Evolutionary conservation across 176 grass and related monocot species (phyloP).

Genomic region (Raddia distichophylla): DNA sequence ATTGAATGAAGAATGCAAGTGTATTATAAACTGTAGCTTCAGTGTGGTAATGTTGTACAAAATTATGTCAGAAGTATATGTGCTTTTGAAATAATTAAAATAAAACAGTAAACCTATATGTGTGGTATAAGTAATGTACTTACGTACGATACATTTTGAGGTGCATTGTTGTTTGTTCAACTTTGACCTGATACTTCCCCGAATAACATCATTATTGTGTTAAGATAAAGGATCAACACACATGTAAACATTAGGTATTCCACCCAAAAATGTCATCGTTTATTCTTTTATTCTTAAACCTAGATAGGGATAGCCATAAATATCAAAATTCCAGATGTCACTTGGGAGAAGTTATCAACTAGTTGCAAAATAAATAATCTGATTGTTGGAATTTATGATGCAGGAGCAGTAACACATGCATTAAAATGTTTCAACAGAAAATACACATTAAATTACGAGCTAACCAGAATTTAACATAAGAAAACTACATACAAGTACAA

Average conservation of each 20-base stretch:
- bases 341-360: slow-evolving; percentile 1
- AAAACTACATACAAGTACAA: slow-evolving; percentile 45
- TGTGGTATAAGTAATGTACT: neutral
- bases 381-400: neutral
- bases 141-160: neutral
- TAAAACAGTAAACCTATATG: neutral
- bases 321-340: slow-evolving; percentile 5
- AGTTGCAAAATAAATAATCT: slow-evolving; percentile 21
- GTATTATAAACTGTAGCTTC: neutral
- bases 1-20: neutral
- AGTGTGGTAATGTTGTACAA: neutral
- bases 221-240: neutral
- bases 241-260: neutral
- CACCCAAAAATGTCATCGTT: neutral
- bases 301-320: neutral
- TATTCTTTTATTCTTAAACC: slow-evolving; percentile 1
- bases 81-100: slow-evolving; percentile 9
- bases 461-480: neutral
- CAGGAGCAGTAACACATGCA: slow-evolving; percentile 24
- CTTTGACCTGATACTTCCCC: neutral
- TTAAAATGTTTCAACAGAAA: slow-evolving; percentile 12
- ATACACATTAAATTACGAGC: neutral
- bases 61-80: neutral
- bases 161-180: neutral
- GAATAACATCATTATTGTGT: neutral